These are phyloP conservation scores for Carex littledalei DNA, from an alignment of 176 grass and related monocot genomes.

Conservation along the genomic window DNA sequence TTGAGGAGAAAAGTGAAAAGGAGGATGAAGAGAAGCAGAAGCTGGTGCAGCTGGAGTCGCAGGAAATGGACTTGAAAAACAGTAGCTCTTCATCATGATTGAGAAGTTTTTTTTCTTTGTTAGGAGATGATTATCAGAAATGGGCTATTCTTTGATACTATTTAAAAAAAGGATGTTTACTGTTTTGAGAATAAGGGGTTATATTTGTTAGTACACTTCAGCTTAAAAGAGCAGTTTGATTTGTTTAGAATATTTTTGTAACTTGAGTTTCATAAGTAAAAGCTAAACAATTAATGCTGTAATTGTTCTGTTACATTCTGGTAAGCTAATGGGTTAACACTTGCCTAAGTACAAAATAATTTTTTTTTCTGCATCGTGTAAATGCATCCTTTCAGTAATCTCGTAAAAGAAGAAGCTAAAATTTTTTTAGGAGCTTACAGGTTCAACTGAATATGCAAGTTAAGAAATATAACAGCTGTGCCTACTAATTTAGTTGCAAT, in stretches of 20 bases:
- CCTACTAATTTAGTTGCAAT: neutral
- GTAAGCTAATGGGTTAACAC: neutral
- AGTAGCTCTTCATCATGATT: slow-evolving; percentile 10
- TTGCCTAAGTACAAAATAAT: neutral
- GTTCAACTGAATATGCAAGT: neutral
- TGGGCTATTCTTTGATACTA: neutral
- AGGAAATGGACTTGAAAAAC: slow-evolving; percentile 1
- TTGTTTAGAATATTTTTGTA: neutral
- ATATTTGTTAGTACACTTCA: slow-evolving; percentile 10
- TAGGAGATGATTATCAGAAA: neutral
- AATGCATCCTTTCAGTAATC: neutral
- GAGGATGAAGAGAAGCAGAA: slow-evolving; percentile 42
- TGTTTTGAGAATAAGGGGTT: neutral
- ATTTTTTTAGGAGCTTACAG: neutral
- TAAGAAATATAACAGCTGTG: neutral
- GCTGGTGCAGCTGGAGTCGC: slow-evolving; percentile 28
- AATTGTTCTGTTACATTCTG: neutral
- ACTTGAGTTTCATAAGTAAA: neutral
- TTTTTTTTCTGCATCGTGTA: neutral
- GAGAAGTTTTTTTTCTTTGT: neutral
- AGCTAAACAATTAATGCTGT: neutral
- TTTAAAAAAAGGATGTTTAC: neutral
- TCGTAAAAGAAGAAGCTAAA: neutral
- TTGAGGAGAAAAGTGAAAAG: slow-evolving; percentile 12
- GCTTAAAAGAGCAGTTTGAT: neutral